Base-by-base conservation (phyloP, 75 land plant genomes). In the Picea glauca region DNA sequence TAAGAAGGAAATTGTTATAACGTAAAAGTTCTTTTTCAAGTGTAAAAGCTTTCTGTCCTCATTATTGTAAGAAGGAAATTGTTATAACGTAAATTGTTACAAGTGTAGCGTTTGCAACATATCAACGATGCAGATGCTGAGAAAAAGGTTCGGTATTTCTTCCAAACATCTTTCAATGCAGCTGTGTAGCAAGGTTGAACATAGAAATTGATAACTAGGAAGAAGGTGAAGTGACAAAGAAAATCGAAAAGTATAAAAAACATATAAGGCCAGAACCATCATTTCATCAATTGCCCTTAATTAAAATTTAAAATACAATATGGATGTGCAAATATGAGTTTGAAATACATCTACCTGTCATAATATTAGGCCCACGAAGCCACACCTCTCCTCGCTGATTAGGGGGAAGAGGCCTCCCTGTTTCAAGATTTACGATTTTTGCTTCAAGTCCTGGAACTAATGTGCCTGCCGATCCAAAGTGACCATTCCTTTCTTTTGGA, bases 341-440 rank as follows among this genome's bases (percentile, higher is more conserved):
- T 43, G 14, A 15, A 40, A 40, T 38, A 54, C 23, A 70, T 31
- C 20, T 77, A 94, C 98, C 98, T 91, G 81, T 75, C 98, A 93
- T 95, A 70, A 95, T 83, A 59, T 90, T 92, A n/a, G 88, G 88
- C 63, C 98, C 98, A 35, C 95, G 83, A 40, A 93, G 73, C 88
- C 95, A 95, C 58, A 95, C 77, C 73, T 95, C 98, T 23, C 98
- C 98, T 12, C 72, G 17, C 13, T 91, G 83, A 33, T 83, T 81
- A 18, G 95, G 91, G 32, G 98, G 96, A 40, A 91, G 89, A 85
- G 91, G 86, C 63, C 85, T 84, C 60, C 81, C 58, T 3, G 79
- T 84, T 1, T 88, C 89, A 6, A 82, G 76, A 60, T 79, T 78
- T 2, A 88, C 61, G 18, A 95, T 86, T 80, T 86, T 91, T 13